These are phyloP conservation scores for Paecilomyces formosus DNA, from an alignment of 2,329 filamentous ascomycete genomes.

Conservation along the genomic window DNA sequence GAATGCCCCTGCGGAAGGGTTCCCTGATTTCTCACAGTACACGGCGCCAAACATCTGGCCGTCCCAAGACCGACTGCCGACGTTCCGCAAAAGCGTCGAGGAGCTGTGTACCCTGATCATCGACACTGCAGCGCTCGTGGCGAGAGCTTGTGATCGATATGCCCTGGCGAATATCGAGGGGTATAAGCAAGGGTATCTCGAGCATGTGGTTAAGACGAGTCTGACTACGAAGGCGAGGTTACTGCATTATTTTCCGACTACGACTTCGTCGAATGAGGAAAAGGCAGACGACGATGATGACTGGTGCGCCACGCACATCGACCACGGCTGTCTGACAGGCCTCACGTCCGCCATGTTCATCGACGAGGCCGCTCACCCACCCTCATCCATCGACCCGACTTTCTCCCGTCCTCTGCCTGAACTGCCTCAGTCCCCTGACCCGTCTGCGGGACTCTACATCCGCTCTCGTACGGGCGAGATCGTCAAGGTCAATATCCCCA, in stretches of 20 bases:
- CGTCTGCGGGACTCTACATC: constrained; percentile 86
- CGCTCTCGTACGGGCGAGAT: constrained; percentile 72
- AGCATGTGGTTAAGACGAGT: constrained; percentile 77
- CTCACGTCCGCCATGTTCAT: constrained; percentile 95
- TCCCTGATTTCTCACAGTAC: constrained; percentile 69
- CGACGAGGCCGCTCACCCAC: constrained; percentile 55
- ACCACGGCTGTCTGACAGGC: constrained; percentile 90
- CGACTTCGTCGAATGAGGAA: constrained; percentile 1
- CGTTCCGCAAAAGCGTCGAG: constrained; percentile 67
- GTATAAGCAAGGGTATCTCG: constrained; percentile 72
- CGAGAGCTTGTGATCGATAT: constrained; percentile 81
- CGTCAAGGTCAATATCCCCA: constrained; percentile 87
- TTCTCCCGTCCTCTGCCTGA: constrained; percentile 50
- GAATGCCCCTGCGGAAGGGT: constrained; percentile 26
- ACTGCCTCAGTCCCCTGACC: constrained; percentile 69
- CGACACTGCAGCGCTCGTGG: constrained; percentile 80
- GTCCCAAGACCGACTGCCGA: constrained; percentile 57
- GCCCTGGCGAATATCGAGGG: constrained; percentile 69
- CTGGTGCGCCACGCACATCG: constrained; percentile 75
- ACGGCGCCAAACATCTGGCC: constrained; percentile 90
- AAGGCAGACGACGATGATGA: constrained; percentile 59
- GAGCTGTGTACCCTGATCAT: constrained; percentile 77
- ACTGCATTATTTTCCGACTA: constrained; percentile 77
- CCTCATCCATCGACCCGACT: constrained; percentile 28
- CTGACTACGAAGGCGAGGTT: constrained; percentile 85